Evolutionary conservation across 106 monocot genomes (phyloP), one percentile per base, ranked within the genome.

Genomic region (Acanthochlamys bracteata): DNA sequence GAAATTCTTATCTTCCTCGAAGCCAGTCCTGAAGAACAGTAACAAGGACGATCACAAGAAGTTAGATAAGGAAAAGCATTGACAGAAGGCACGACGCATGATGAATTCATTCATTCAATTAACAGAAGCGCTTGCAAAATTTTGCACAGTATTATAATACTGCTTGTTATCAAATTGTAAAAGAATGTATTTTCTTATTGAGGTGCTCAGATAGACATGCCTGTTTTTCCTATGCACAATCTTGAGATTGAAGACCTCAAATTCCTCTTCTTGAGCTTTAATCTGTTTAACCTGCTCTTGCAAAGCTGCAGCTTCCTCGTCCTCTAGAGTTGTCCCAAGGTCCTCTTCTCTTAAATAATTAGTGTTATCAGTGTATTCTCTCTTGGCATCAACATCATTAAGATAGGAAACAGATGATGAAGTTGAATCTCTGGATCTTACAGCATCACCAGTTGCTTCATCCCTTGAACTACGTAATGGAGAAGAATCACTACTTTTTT

Each of bases 151-250:
- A 10, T 10, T 51, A 51, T 2, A 1, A 51, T 2, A 13, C n/a
- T 51, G 51, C 2, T 51, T 51, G 2, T 15, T 51, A 51, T 15
- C 1, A 8, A 46, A 46, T 3, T 33, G 33, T 33, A 33, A 33
- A 33, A 33, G 33, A 33, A 33, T 33, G 33, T 33, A 33, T 33
- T 33, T 6, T 33, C 4, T 33, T 1, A 51, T 10, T 59, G 25
- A 61, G 27, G 4, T 24, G 25, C 21, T 19, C 60, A 19, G 20
- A 20, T 24, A 26, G 59, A 71, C 26, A 53, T 85, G 72, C 98
- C 98, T 92, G 76, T 99, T 92, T 82, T 99, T 99, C 55, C 98
- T 82, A 63, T 99, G 98, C 42, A 99, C 89, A 67, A 99, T 92
- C 79, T 92, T 99, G 59, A 99, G 89, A 80, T 84, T 79, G 68